phyloP scores from a whole-genome alignment of 2,329 filamentous ascomycete species.

The Microcyclosporella mali region DNA sequence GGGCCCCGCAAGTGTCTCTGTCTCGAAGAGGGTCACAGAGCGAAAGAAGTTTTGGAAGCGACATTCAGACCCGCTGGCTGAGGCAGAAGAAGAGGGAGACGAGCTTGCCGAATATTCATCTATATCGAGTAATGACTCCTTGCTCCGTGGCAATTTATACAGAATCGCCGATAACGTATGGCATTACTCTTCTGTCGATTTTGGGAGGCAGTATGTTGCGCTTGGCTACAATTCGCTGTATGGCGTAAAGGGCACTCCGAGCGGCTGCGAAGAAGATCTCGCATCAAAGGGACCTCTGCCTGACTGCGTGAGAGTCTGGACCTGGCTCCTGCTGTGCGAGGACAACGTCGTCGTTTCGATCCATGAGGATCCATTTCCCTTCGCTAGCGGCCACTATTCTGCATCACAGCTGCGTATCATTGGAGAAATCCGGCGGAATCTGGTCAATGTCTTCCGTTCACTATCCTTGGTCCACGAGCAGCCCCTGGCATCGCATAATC shows the following conservation, averaged over 20 bases:
- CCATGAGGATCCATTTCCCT: constrained; percentile 53
- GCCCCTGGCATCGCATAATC: constrained; percentile 30
- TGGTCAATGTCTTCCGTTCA: constrained; percentile 56
- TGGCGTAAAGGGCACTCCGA: constrained; percentile 19
- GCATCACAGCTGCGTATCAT: constrained; percentile 42
- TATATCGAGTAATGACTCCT: constrained; percentile 20
- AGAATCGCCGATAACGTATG: constrained; percentile 64
- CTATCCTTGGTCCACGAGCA: constrained; percentile 47
- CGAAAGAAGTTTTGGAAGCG: constrained; percentile 7
- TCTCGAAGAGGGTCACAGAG: too few relatives aligned
- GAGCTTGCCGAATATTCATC: constrained; percentile 26
- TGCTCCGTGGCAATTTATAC: constrained; percentile 42
- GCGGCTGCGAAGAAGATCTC: constrained; percentile 1
- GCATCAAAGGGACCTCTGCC: constrained; percentile 14
- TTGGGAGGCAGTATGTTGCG: constrained; percentile 62
- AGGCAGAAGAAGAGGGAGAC: constrained; percentile 10
- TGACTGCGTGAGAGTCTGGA: constrained; percentile 51
- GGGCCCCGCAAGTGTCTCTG: constrained; percentile 8
- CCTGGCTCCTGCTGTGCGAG: constrained; percentile 63
- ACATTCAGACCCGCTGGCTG: background rate
- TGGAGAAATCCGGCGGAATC: constrained; percentile 51
- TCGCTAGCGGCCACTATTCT: constrained; percentile 32
- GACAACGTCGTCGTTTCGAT: constrained; percentile 67
- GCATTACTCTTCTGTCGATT: constrained; percentile 68
- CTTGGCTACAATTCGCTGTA: constrained; percentile 65